These are phyloP conservation scores for Capsella rubella DNA, from an alignment of 441 rosid species.

Conservation along the genomic window DNA sequence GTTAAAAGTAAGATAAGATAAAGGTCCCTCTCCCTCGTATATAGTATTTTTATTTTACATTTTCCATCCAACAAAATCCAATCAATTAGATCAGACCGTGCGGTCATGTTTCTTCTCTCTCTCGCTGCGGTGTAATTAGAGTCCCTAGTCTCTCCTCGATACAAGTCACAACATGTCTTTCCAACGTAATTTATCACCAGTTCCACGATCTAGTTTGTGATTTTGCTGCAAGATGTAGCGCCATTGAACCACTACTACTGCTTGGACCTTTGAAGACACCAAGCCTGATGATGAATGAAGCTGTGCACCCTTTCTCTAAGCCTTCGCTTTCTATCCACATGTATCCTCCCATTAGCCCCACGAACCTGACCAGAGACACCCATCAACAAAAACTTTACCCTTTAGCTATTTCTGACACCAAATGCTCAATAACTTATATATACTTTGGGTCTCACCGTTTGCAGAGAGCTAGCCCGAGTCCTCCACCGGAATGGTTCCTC, in stretches of 20 bases:
- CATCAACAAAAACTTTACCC: slow-evolving; percentile 14
- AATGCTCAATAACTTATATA: neutral
- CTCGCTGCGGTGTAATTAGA: slow-evolving; percentile 17
- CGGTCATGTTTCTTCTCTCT: slow-evolving; percentile 20
- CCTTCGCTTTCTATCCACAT: slow-evolving; percentile 94
- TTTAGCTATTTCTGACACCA: slow-evolving; percentile 31
- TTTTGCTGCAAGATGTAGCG: slow-evolving; percentile 50
- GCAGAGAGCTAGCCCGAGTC: slow-evolving; percentile 91
- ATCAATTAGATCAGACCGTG: slow-evolving; percentile 30
- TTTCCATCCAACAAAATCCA: slow-evolving; percentile 36
- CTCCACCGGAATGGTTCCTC: slow-evolving; percentile 58
- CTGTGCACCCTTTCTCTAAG: slow-evolving; percentile 65
- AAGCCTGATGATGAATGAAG: slow-evolving; percentile 70
- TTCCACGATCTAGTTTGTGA: slow-evolving; percentile 57
- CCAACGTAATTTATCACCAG: slow-evolving; percentile 46
- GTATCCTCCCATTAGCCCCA: slow-evolving; percentile 88
- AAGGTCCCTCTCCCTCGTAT: slow-evolving; percentile 15
- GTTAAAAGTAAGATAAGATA: neutral
- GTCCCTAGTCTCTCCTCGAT: slow-evolving; percentile 13
- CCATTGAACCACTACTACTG: slow-evolving; percentile 43
- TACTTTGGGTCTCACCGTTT: slow-evolving; percentile 59
- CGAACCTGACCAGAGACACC: slow-evolving; percentile 61
- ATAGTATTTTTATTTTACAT: slow-evolving; percentile 29
- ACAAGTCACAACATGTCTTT: slow-evolving; percentile 1
- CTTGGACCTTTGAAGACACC: slow-evolving; percentile 57